Base-by-base conservation (phyloP, 1,139 yeast species). In the Blastobotrys serpentis region DNA sequence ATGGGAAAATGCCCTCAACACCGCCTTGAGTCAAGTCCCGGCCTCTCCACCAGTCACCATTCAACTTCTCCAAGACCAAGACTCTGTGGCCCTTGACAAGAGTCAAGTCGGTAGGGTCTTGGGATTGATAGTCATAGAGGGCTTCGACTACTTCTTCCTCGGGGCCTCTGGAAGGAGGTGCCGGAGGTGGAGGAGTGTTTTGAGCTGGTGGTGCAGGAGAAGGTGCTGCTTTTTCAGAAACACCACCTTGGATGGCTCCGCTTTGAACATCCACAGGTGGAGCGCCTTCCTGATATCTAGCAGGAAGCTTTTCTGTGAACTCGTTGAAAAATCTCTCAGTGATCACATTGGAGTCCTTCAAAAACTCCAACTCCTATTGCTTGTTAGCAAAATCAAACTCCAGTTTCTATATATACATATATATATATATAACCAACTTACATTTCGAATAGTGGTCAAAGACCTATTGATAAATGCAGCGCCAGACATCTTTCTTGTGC, bases 1-100 rank as follows among this genome's bases (percentile, higher is more conserved):
- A 73, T 4, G 98, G 98, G 72, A 92, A 90, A 59, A 90, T 82
- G 21, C 98, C 98, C 6, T 78, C 77, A 21, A 68, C 66, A 40
- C 79, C 78, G 42, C 79, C 78, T 38, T 78, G 76, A 11, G 72
- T 64, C 36, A 67, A 56, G 50, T 73, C 69, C 19, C 73, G 72
- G 39, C 98, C 98, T 64, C 80, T 84, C 88, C 94, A 89, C 98
- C 98, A 90, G 64, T 89, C 94, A 36, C 77, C 76, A 17, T 94
- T 86, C 51, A 85, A 75, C 63, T 81, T 87, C 63, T 89, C 96
- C 4, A 79, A 54, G 5, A 92, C 78, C 34, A 78, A 78, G 47
- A 92, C 67, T 60, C 77, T 79, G 54, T 84, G 92, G 44, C 94
- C 97, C 44, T 72, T 76, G 43, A 59, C 63, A 42, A 92, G 73